Evolutionary conservation across 495 filamentous ascomycete genomes (phyloP), one percentile per base, ranked within the genome.

Genomic region (Letharia columbiana): DNA sequence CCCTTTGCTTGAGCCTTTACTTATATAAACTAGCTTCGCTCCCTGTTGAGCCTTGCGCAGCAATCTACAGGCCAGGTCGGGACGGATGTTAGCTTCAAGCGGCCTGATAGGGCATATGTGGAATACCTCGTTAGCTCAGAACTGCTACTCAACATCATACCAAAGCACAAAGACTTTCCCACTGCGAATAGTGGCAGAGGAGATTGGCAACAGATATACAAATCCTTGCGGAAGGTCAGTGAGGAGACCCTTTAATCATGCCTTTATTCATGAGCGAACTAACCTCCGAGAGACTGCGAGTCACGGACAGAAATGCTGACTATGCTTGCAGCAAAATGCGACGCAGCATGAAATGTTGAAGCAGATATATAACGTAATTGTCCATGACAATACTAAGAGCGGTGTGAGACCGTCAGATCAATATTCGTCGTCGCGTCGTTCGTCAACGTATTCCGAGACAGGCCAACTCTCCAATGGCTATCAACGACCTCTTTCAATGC

Each of bases 101-200:
- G 80, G 64, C 77, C 80, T n/a, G 86, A 90, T 68, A 76, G 73
- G 42, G 87, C 86, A 60, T 90, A 87, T 69, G 79, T 87, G 37
- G 90, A 96, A 58, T 98, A 90, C 75, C 81, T 97, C 61, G 84
- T 87, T 50, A 88, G 92, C 35, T 90, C 82, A 56, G 87, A 90
- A 58, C 87, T 98, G 66, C 80, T 88, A 44, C 80, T 89, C 33
- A 82, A 92, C 49, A 78, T 87, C 44, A 87, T 96, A 44, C 91
- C 91, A 12, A 78, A 79, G 44, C 86, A 91, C 67, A 84, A 83
- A 60, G 88, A 90, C 42, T 91, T 83, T 70, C 62, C 67, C 35
- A 35, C 67, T 8, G 17, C 65, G 10, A 65, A 57, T 45, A 60
- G 52, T 40, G 61, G 64, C 17, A 41, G 68, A 49, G 61, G 47